phyloP scores from a whole-genome alignment of 345 rosid genomes.

The Ceriops tagal region DNA sequence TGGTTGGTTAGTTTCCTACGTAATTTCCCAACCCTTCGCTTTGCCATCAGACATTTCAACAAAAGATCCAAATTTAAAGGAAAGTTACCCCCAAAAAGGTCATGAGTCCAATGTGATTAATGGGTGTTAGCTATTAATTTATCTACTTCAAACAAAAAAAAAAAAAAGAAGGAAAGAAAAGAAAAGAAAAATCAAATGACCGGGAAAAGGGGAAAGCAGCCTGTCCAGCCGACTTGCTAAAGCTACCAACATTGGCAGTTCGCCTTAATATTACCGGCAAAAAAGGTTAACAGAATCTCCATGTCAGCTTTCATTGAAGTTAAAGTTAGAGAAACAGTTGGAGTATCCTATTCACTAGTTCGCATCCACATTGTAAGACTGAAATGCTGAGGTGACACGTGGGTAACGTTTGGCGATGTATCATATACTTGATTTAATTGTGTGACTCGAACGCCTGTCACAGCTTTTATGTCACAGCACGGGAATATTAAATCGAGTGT shows the following conservation, averaged over 20 bases:
- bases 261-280: constrained; percentile 16
- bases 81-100: constrained; percentile 18
- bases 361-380: no score
- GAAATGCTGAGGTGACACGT: constrained; percentile 3
- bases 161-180: neutral
- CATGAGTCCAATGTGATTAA: constrained; percentile 2
- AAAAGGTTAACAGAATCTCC: constrained; percentile 10
- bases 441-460: neutral
- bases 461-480: constrained; percentile 8
- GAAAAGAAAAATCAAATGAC: neutral
- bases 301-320: neutral
- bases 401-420: neutral
- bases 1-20: constrained; percentile 21
- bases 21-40: constrained; percentile 33
- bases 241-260: constrained; percentile 27
- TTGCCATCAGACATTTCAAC: constrained; percentile 37
- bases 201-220: neutral
- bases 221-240: constrained; percentile 31
- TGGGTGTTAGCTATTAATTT: neutral
- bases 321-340: no score
- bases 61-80: constrained; percentile 44
- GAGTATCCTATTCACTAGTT: no score
- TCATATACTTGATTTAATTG: neutral
- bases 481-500: neutral
- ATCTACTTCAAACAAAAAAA: neutral